Conservation (phyloP, 345 rosid species). For the Combretum micranthum region DNA sequence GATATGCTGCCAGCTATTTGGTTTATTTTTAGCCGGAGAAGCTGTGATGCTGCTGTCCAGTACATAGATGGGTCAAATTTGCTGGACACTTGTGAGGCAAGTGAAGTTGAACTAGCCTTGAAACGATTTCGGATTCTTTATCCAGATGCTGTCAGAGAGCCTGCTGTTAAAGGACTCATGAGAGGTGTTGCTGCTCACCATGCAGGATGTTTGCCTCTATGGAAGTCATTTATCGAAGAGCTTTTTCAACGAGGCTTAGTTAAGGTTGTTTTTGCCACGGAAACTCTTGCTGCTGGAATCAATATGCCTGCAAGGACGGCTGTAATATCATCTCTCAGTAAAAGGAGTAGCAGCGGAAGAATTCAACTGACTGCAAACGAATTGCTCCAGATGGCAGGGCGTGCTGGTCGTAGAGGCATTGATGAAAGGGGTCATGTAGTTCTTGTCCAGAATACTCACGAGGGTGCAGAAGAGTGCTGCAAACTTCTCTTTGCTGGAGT, state of each 20-base stretch:
- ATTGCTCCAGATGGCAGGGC: constrained; percentile 94
- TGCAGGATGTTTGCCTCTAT: constrained; percentile 94
- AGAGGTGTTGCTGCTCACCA: constrained; percentile 93
- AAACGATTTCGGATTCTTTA: constrained; percentile 68
- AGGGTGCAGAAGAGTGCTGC: constrained; percentile 93
- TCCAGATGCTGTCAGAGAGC: constrained; percentile 92
- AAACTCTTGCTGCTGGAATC: constrained; percentile 95
- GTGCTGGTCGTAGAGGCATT: constrained; percentile 96
- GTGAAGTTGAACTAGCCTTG: constrained; percentile 87
- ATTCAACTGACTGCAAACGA: constrained; percentile 76
- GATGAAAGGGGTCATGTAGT: constrained; percentile 85
- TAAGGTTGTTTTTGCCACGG: constrained; percentile 93
- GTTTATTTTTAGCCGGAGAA: constrained; percentile 92
- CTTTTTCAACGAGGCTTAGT: constrained; percentile 86
- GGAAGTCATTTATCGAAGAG: constrained; percentile 93
- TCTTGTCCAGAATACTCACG: constrained; percentile 68
- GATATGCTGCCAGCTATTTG: constrained; percentile 93
- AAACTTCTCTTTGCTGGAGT: constrained; percentile 81
- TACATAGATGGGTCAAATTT: constrained; percentile 71
- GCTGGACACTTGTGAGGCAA: constrained; percentile 71
- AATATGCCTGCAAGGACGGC: constrained; percentile 99
- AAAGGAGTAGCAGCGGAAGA: constrained; percentile 64
- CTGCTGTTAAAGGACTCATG: constrained; percentile 74
- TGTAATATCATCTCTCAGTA: constrained; percentile 76
- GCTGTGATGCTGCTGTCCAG: constrained; percentile 91